Evolutionary conservation across 2,329 filamentous ascomycete species (phyloP), one percentile per base, ranked within the genome.

Genomic region (Diaporthe capsici): DNA sequence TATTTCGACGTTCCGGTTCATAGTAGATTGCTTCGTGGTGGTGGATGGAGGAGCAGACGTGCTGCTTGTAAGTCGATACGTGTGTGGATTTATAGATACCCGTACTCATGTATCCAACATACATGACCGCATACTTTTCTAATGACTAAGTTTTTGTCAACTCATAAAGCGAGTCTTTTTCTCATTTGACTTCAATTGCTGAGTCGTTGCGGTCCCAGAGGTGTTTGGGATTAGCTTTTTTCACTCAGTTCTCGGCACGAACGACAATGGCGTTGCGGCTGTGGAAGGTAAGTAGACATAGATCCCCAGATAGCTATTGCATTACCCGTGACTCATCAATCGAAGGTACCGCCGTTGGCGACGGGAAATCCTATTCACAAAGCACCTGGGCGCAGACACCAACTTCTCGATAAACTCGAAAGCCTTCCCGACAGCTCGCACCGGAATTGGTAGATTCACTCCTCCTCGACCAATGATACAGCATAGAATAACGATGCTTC

Each of bases 1-100:
- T 7, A 22, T 4, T 37, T 20, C 15, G 6, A 34, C 28, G 8
- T 12, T 8, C 7, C 3, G 1, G 1, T 9, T 9, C 0, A 22
- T 20, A 34, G n/a, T 7, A 20, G 20, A 37, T 3, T 0, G 28
- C 28, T 2, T 15, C 17, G 10, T 22, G 12, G 6, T 42, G 1
- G 5, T 28, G 28, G 28, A 25, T 1, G 22, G 20, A 13, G 34
- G 22, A 42, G 2, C 4, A 61, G 34, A 13, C 22, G 12, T 25
- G 55, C 22, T 3, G 15, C 13, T 17, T 4, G 13, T n/a, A 15
- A 22, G 2, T 49, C 20, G 47, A 13, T 9, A 1, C 15, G 34
- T 8, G 15, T 28, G 28, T 28, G 53, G 20, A 28, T 34, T 22
- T 17, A 22, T 57, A 17, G 10, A 61, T 39, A 25, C 12, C 2